Evolutionary conservation across 352 stramenopile genomes (phyloP), one percentile per base, ranked within the genome.

Genomic region (Phytopythium aichiense): DNA sequence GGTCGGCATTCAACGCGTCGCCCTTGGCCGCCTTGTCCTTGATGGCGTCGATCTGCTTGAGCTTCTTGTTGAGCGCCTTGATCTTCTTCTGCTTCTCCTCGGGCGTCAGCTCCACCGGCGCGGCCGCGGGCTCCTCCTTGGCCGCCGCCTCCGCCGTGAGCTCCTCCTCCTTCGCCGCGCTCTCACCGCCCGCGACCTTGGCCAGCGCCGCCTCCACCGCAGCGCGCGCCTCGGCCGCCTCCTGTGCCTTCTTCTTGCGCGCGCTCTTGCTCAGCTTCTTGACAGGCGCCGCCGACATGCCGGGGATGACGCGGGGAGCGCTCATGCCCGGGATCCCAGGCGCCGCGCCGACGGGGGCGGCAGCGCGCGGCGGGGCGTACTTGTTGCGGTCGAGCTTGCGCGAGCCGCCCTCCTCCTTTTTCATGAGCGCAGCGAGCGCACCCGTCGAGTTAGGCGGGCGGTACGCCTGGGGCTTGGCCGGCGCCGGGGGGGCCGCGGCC

Each of bases 361-460:
- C 61, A 20, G 67, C 56, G n/a, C 75, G 74, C 9, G 81, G 79
- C 12, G 83, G 71, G 6, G 73, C 79, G 60, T 93, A 95, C 66
- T 94, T 93, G 79, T 92, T 92, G 35, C 81, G 79, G 58, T 95
- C 84, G 20, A 95, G 76, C 67, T 94, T 95, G 65, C 75, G 85
- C 9, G 84, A 78, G 13, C 87, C 87, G 23, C 76, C 76, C 51
- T 93, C 86, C 61, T 95, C 84, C 58, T 88, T 84, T n/a, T 91
- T 77, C 87, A 99, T 98, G 60, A 98, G 84, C 42, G 97, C 96
- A 7, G 96, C 93, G 28, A 99, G 81, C 12, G 88, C 86, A 33
- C 92, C 92, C 0, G 86, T 95, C 53, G 91, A 96, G 50, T 87
- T 85, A 5, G 92, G 92, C 2, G 86, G 89, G 63, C 79, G 80